Conservation (phyloP, 345 rosid genomes). For the Streptanthus diversifolius region DNA sequence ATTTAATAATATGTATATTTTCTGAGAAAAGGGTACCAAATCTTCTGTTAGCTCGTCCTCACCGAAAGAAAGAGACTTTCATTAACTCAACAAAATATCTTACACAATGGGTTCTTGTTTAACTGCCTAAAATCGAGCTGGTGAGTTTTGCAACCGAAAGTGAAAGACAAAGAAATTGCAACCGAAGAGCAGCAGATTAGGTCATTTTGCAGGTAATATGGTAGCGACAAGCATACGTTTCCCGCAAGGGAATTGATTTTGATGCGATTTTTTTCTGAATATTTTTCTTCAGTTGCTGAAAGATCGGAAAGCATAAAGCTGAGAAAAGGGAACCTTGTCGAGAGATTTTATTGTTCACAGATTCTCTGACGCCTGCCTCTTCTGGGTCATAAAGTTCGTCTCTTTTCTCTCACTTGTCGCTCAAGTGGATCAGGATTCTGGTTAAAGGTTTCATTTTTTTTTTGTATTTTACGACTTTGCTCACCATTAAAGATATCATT, state of each 20-base stretch:
- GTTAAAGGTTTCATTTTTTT: conserved; percentile 14
- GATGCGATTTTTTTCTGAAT: background rate
- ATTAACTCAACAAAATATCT: background rate
- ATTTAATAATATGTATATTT: background rate
- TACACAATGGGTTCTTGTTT: background rate
- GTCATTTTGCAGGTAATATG: background rate
- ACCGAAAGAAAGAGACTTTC: background rate
- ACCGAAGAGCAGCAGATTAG: conserved; percentile 8
- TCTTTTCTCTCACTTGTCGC: background rate
- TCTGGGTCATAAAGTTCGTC: conserved; percentile 7
- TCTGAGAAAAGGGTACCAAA: background rate
- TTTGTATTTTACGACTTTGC: background rate
- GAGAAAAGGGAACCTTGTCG: background rate
- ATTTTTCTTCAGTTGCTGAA: background rate
- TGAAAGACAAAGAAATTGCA: background rate
- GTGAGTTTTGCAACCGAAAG: background rate
- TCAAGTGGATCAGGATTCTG: conserved; percentile 15
- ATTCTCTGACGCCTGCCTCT: background rate
- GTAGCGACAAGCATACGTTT: conserved; percentile 1
- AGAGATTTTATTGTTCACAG: no score
- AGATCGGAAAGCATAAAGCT: conserved; percentile 1
- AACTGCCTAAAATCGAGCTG: background rate
- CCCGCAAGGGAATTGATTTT: background rate
- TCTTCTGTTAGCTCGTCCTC: background rate
- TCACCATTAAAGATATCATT: background rate